Evolutionary conservation across 441 rosid species (phyloP), one percentile per base, ranked within the genome.

Genomic region (Syzygium syzygioides): DNA sequence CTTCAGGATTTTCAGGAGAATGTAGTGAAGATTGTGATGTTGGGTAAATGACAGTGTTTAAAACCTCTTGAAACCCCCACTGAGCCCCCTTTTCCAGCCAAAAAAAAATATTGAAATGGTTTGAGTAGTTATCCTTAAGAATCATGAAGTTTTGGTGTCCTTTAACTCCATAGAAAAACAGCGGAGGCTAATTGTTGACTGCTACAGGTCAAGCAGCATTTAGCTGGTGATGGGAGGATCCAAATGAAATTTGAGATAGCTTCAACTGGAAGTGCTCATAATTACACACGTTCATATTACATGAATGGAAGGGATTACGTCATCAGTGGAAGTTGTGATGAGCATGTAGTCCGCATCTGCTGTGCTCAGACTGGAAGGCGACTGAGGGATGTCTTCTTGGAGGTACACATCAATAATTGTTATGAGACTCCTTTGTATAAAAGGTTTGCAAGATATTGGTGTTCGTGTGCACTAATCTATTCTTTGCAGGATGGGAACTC

Each of bases 351-450:
- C 34, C 95, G 85, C 64, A 85, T 95, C 80, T 95, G 93, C 90
- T 93, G 94, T 91, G 92, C 93, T 86, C 94, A 91, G 87, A 93
- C 95, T 14, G 96, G 95, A 90, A 92, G 96, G 84, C 92, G 95
- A 59, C 92, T 94, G 15, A 94, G 92, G 90, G 95, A 94, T 90
- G 91, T 94, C 87, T 89, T 90, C 55, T 54, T 94, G 89, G 95
- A 94, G 94, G 96, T 93, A 92, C 60, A 55, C 87, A 26, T 79
- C 88, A 41, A 20, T 83, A 37, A 48, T 52, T 54, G 30, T 84
- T 55, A 28, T 59, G 9, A 62, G 20, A 68, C 62, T 60, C n/a
- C 87, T 12, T 26, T 32, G 15, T 37, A 8, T 11, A 15, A 55
- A 25, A 20, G 34, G 23, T 20, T 14, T 62, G 85, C 34, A 60